phyloP scores from a whole-genome alignment of 371 early-diverging fungal genomes.

The Mortierella polycephala region DNA sequence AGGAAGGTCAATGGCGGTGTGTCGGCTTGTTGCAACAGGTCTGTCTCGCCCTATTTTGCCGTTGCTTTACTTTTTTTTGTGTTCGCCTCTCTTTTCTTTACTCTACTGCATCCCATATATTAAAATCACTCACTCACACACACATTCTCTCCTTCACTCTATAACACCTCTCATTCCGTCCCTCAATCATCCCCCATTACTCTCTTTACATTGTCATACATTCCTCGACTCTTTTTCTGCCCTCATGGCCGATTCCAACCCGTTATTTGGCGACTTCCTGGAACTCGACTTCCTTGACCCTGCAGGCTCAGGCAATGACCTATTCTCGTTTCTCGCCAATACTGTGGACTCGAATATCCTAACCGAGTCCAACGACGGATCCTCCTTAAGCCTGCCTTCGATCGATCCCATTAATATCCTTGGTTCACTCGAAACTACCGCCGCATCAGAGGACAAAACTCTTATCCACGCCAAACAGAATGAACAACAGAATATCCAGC shows the following conservation, averaged over 20 bases:
- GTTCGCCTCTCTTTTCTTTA: background rate
- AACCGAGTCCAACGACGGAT: background rate
- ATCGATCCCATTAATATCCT: slow-evolving; percentile 1
- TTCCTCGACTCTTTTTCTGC: background rate
- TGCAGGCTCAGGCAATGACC: slow-evolving; percentile 9
- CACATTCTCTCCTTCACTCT: background rate
- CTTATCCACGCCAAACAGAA: slow-evolving; percentile 1
- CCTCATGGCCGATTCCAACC: slow-evolving; percentile 20
- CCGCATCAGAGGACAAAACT: slow-evolving; percentile 1
- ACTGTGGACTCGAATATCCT: slow-evolving; percentile 12
- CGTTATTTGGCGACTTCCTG: slow-evolving; percentile 43
- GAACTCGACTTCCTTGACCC: slow-evolving; percentile 39
- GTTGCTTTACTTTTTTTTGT: background rate
- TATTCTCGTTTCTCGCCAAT: slow-evolving; percentile 30
- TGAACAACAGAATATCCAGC: slow-evolving; percentile 16
- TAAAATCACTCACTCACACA: background rate
- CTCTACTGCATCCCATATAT: background rate
- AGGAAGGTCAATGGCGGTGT: too few species aligned
- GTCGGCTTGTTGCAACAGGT: too few species aligned
- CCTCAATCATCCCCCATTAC: background rate
- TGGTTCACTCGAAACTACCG: background rate
- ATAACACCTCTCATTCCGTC: background rate
- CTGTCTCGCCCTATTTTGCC: too few species aligned
- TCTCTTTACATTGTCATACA: background rate
- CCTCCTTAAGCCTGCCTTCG: background rate